Evolutionary conservation across 345 rosid species (phyloP).

Genomic region (Rhizophora apiculata): DNA sequence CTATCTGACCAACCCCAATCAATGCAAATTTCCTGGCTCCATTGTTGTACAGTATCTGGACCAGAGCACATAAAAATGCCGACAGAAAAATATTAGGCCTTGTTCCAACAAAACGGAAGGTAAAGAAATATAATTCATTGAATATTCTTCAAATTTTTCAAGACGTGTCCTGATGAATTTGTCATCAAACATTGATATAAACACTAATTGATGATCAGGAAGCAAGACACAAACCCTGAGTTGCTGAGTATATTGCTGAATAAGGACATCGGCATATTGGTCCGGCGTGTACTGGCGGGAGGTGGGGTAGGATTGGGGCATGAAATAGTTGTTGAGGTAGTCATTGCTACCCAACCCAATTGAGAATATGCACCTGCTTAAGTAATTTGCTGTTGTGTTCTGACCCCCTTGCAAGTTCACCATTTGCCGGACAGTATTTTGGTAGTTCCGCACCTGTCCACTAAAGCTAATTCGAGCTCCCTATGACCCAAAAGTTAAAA

Average conservation of each 20-base stretch:
- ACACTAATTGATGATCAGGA: not conserved
- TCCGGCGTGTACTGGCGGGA: conserved; percentile 8
- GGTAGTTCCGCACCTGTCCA: conserved; percentile 8
- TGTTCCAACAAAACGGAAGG: not conserved
- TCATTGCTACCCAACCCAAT: conserved; percentile 18
- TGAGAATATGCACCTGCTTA: conserved; percentile 18
- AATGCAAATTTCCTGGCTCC: conserved; percentile 88
- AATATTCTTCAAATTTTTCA: not conserved
- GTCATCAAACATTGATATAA: too few species aligned
- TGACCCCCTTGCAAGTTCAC: conserved; percentile 1
- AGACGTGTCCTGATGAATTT: not conserved
- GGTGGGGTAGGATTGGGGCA: conserved; percentile 1
- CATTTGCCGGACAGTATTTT: not conserved
- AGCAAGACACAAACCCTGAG: not conserved
- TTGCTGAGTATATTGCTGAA: conserved; percentile 11
- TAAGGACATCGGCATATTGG: conserved; percentile 10
- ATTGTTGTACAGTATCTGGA: conserved; percentile 53
- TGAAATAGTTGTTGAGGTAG: conserved; percentile 21
- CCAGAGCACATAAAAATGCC: not conserved
- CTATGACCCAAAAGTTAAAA: not conserved
- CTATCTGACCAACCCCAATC: conserved; percentile 76
- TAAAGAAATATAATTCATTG: not conserved
- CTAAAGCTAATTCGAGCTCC: conserved; percentile 5
- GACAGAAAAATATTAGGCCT: not conserved
- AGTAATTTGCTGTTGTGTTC: conserved; percentile 1